Base-by-base conservation (phyloP, 2,329 filamentous ascomycete species). In the Septoria linicola region DNA sequence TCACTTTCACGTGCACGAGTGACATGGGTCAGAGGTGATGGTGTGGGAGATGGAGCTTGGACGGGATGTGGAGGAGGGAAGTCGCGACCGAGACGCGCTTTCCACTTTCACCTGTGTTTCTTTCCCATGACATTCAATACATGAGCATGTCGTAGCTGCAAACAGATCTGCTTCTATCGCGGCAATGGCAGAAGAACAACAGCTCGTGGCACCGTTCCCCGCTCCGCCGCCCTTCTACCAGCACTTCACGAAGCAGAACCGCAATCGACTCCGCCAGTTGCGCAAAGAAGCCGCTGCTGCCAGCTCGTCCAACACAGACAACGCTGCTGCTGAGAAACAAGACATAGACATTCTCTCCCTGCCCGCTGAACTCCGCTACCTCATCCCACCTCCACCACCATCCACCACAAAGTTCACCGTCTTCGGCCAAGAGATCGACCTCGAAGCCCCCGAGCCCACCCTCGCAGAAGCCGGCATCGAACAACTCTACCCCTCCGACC, bases 141-240 rank as follows among this genome's bases (percentile, higher is more conserved):
- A 16, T n/a, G n/a, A 36, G 3, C 2, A 36, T 8, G n/a, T n/a
- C n/a, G n/a, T n/a, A n/a, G n/a, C n/a, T n/a, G n/a, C n/a, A n/a
- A n/a, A n/a, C n/a, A n/a, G n/a, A n/a, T n/a, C n/a, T n/a, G n/a
- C n/a, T n/a, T n/a, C n/a, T n/a, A 25, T 14, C n/a, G 30, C 20
- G 13, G 21, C 34, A 19, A 89, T 88, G 85, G 82, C 81, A 51
- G 83, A 83, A 45, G 75, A 77, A 53, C 73, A 39, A 17, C 44
- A 40, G 21, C 35, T 41, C 14, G 23, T 54, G 20, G 82, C 86
- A 19, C 82, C 85, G 34, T 96, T 90, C 68, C 92, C 93, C 19
- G 82, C 87, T 45, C 93, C 93, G 20, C 93, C 93, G 20, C 84
- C 86, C 1, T 95, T 96, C 73, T 97, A 88, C 84, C 85, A 86